Percentiles rank a stretch among this genome's conserved stretches.
These are phyloP conservation scores for Dacryopinax spathularia DNA, from an alignment of 768 basidiomycete genomes.

Conservation along the genomic window DNA sequence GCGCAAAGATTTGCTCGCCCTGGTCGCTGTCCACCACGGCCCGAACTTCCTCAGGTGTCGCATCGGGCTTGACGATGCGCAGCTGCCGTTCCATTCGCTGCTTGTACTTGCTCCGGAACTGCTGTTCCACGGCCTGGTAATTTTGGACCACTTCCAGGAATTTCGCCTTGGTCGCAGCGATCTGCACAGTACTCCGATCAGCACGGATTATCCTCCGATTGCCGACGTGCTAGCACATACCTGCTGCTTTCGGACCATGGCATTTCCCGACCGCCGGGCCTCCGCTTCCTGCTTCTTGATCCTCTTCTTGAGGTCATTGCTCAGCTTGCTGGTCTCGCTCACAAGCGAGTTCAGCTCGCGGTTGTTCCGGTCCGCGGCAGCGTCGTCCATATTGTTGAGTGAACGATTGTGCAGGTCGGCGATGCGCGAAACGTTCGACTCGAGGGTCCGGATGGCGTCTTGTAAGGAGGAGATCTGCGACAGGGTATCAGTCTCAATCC, in stretches of 20 bases:
- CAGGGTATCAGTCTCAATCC: not conserved
- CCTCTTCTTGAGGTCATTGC: conserved; percentile 41
- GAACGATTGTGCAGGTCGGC: conserved; percentile 22
- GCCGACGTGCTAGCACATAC: too few species aligned
- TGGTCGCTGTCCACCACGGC: conserved; percentile 58
- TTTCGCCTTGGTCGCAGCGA: conserved; percentile 34
- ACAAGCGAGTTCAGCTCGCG: conserved; percentile 16
- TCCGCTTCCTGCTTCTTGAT: conserved; percentile 48
- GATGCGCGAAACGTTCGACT: conserved; percentile 44
- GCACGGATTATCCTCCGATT: too few species aligned
- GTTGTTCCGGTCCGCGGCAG: conserved; percentile 10
- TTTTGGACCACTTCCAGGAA: conserved; percentile 65
- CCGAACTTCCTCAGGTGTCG: conserved; percentile 63
- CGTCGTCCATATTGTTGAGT: conserved; percentile 21
- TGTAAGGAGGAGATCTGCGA: conserved; percentile 59
- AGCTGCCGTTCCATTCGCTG: conserved; percentile 61
- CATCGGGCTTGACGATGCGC: conserved; percentile 78
- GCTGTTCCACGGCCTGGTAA: conserved; percentile 63
- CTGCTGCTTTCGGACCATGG: conserved; percentile 59
- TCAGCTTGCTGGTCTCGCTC: conserved; percentile 37
- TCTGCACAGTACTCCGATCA: conserved; percentile 2
- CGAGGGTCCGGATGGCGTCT: conserved; percentile 53
- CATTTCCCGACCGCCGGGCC: conserved; percentile 50
- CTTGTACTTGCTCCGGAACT: conserved; percentile 47
- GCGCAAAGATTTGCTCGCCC: conserved; percentile 59